Base-by-base conservation (phyloP, 192 early-diverging fungal species). In the Coemansia sp. region DNA sequence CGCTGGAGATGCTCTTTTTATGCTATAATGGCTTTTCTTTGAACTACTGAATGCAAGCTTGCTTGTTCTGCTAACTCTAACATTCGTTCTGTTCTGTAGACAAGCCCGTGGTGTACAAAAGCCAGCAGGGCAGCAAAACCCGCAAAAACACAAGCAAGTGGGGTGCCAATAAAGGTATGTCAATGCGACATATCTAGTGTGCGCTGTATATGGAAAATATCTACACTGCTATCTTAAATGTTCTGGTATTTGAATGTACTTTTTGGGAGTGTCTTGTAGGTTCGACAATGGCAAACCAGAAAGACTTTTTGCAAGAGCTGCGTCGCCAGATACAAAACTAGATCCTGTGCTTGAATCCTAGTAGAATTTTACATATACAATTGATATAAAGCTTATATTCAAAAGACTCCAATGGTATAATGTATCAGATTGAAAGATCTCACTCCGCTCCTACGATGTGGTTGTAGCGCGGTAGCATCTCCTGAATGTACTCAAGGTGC, bases 381-480 rank as follows among this genome's bases (percentile, higher is more conserved):
- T 32, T 32, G 32, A 32, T 32, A 32, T 32, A 32, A 32, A 32
- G 32, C 32, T 32, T 32, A 32, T 2, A 32, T 32, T 32, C 32
- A 32, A 32, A 32, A 32, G 32, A 32, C 32, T 1, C 32, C 32
- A 32, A 32, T 32, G 32, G 32, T 32, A 32, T 32, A 32, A 32
- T 32, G 32, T 32, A 32, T 32, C 48, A 3, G 48, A 18, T 18
- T 50, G n/a, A 50, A 18, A 18, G 18, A 54, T 2, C 21, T 72
- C 67, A 83, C 12, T 78, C 81, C 9, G 81, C 71, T 41, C 72
- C 81, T 16, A 83, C 72, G 44, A 83, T 83, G 57, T 78, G 76
- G 70, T 83, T 83, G 66, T 83, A 83, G 38, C 81, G 75, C 12
- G 81, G 81, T 21, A 83, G 53, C 81, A 83, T 83, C 58, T 83